phyloP scores from a whole-genome alignment of 2,329 filamentous ascomycete genomes.

The Neoarthrinium moseri region DNA sequence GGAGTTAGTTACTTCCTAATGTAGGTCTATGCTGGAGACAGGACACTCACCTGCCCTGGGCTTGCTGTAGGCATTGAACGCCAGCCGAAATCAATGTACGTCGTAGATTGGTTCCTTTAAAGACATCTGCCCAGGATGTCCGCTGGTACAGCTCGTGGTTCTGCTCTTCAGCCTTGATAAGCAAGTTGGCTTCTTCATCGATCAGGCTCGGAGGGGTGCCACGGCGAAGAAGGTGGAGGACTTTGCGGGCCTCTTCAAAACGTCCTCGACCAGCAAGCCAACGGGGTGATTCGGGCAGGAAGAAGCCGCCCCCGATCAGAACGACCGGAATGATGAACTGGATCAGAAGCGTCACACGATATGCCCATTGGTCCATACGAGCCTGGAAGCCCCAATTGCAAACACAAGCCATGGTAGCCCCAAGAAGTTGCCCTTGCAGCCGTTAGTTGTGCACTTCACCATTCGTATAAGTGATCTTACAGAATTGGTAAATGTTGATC shows the following conservation, averaged over 20 bases:
- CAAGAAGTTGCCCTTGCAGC: constrained; percentile 10
- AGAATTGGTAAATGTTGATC: constrained; percentile 19
- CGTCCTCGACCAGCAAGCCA: constrained; percentile 15
- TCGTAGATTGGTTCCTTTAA: constrained; percentile 16
- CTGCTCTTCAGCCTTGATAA: constrained; percentile 12
- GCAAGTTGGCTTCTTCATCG: constrained; percentile 12
- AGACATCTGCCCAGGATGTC: constrained; percentile 14
- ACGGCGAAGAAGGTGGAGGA: constrained; percentile 11
- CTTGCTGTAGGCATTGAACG: constrained; percentile 18
- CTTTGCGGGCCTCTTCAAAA: constrained; percentile 13
- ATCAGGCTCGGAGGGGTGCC: constrained; percentile 11
- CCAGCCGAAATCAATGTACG: constrained; percentile 16
- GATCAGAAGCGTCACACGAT: constrained; percentile 15
- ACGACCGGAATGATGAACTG: constrained; percentile 30
- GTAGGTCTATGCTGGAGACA: too few species aligned
- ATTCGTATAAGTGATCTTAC: not conserved
- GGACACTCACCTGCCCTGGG: too few species aligned
- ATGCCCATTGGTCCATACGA: constrained; percentile 15
- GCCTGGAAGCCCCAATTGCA: constrained; percentile 13
- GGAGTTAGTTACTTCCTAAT: too few species aligned
- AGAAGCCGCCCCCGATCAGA: constrained; percentile 31
- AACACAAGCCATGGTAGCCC: constrained; percentile 12
- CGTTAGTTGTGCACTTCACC: not conserved
- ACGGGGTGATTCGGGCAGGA: constrained; percentile 17
- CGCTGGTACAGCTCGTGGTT: constrained; percentile 14